Percentiles rank a stretch among this genome's conserved stretches.
These are phyloP conservation scores for Yamadazyma insecticola DNA, from an alignment of 805 yeast genomes.

Conservation along the genomic window DNA sequence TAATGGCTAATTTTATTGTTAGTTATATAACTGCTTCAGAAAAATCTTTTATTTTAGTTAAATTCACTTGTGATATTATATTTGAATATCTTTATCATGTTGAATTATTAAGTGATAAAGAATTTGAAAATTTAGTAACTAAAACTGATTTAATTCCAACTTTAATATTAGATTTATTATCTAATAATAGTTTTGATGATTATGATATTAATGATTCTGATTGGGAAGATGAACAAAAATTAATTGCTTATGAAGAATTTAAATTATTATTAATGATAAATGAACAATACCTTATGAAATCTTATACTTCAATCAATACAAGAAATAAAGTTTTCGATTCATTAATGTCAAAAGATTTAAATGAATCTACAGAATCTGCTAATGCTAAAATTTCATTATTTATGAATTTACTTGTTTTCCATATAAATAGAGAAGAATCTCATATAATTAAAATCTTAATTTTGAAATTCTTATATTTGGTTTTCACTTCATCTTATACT, in stretches of 20 bases:
- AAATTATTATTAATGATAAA: constrained; percentile 69
- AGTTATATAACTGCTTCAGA: constrained; percentile 18
- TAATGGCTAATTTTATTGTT: constrained; percentile 26
- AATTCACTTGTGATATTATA: constrained; percentile 36
- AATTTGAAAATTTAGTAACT: constrained; percentile 24
- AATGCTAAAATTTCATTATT: constrained; percentile 52
- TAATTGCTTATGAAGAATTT: constrained; percentile 57
- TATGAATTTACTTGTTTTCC: constrained; percentile 52
- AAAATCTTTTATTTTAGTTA: constrained; percentile 28
- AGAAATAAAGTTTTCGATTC: constrained; percentile 53
- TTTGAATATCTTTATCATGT: constrained; percentile 37
- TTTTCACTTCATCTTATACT: constrained; percentile 64
- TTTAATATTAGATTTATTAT: constrained; percentile 24
- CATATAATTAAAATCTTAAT: constrained; percentile 70
- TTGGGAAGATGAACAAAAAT: constrained; percentile 51
- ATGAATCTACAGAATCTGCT: constrained; percentile 15
- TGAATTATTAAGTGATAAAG: constrained; percentile 30
- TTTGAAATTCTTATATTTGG: constrained; percentile 69
- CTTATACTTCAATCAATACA: constrained; percentile 24
- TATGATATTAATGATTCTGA: constrained; percentile 31
- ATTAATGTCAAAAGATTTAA: constrained; percentile 39
- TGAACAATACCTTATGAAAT: constrained; percentile 79
- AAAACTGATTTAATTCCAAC: constrained; percentile 24
- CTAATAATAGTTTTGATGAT: constrained; percentile 25
- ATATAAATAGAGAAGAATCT: constrained; percentile 74